phyloP scores from a whole-genome alignment of 192 early-diverging fungal genomes.

The Borealophlyctis nickersoniae region DNA sequence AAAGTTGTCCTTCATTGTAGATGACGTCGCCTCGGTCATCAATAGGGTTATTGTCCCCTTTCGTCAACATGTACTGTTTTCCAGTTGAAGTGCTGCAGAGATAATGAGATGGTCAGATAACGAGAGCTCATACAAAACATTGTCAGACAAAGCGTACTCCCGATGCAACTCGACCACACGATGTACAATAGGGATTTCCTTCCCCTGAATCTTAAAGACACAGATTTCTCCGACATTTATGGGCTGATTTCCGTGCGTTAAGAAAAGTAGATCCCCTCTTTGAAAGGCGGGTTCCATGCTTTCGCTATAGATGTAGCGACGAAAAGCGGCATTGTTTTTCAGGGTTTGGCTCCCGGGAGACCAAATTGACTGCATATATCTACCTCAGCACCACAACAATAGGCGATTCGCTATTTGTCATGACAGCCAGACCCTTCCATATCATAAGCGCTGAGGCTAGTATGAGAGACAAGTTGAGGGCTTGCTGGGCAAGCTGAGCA shows the following conservation, averaged over 20 bases:
- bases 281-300: slow-evolving; percentile 97
- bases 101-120: not conserved
- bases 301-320: slow-evolving; percentile 50
- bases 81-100: slow-evolving; percentile 46
- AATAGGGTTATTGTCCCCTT: slow-evolving; percentile 91
- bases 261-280: slow-evolving; percentile 88
- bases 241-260: slow-evolving; percentile 69
- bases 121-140: not conserved
- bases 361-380: not conserved
- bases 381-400: slow-evolving; percentile 95
- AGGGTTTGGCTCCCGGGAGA: not conserved
- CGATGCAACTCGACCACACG: slow-evolving; percentile 90
- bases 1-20: slow-evolving; percentile 77
- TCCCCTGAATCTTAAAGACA: slow-evolving; percentile 87
- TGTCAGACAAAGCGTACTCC: slow-evolving; percentile 46
- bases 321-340: not conserved
- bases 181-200: slow-evolving; percentile 95
- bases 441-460: slow-evolving; percentile 92
- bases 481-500: slow-evolving; percentile 56
- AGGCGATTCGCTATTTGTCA: slow-evolving; percentile 88
- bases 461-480: slow-evolving; percentile 86
- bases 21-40: slow-evolving; percentile 94
- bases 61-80: slow-evolving; percentile 86
- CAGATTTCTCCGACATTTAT: slow-evolving; percentile 88
- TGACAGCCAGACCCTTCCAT: slow-evolving; percentile 86